Conservation (phyloP, 129 eudicot genomes). For the Pittosporum tobira region DNA sequence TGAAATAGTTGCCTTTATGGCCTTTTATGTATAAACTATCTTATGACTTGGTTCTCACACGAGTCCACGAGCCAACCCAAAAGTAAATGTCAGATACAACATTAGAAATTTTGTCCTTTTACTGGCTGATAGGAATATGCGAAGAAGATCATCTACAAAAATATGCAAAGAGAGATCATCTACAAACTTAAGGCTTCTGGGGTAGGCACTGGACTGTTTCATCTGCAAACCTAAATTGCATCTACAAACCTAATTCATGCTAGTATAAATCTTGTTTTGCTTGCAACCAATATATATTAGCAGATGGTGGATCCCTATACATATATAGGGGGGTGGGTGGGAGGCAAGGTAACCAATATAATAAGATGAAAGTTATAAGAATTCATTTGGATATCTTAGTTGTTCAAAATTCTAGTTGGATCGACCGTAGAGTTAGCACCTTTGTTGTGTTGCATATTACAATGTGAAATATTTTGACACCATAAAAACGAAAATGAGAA, state of each 20-base stretch:
- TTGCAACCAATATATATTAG: no score
- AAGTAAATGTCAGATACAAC: not conserved
- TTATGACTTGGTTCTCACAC: no score
- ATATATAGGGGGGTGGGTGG: not conserved
- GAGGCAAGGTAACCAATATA: not conserved
- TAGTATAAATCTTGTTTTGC: not conserved
- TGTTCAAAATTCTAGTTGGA: not conserved
- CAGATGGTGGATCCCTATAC: not conserved
- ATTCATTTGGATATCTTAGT: not conserved
- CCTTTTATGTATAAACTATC: not conserved
- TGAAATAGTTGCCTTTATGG: no score
- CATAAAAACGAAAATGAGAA: no score
- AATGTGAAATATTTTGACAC: not conserved
- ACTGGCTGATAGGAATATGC: not conserved
- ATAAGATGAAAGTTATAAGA: no score
- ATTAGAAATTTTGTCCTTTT: no score
- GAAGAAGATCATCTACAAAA: not conserved
- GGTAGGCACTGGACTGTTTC: not conserved
- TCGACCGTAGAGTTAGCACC: not conserved
- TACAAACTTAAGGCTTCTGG: not conserved
- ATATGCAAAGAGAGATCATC: not conserved
- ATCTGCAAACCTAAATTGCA: not conserved
- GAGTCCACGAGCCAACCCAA: no score
- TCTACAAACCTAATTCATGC: not conserved
- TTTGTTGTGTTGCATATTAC: no score